These are phyloP conservation scores for Ophiostoma sp. DNA, from an alignment of 2,329 filamentous ascomycete species.

Conservation along the genomic window DNA sequence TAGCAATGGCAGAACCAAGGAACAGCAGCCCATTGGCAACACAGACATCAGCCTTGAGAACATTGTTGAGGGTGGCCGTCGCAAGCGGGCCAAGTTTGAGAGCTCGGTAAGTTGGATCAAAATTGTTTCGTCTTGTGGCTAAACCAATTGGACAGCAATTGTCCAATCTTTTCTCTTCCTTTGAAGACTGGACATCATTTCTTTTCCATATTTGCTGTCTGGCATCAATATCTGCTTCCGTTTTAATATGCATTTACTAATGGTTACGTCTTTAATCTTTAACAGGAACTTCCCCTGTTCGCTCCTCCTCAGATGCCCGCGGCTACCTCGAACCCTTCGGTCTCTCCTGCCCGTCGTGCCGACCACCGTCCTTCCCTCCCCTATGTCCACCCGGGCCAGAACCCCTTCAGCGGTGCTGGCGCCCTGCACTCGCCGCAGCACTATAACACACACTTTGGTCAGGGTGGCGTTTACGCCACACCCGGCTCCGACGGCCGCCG, in stretches of 20 bases:
- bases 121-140: slow-evolving; percentile 24
- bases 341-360: slow-evolving; percentile 83
- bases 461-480: slow-evolving; percentile 62
- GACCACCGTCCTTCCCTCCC: slow-evolving; percentile 72
- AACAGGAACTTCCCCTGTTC: slow-evolving; percentile 89
- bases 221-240: background rate
- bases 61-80: slow-evolving; percentile 93
- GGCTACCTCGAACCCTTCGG: slow-evolving; percentile 93
- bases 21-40: slow-evolving; percentile 72
- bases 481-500: slow-evolving; percentile 63
- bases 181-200: background rate
- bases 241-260: background rate
- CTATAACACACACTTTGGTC: slow-evolving; percentile 59
- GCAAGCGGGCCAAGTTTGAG: slow-evolving; percentile 92
- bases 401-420: slow-evolving; percentile 75
- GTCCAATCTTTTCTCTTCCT: background rate
- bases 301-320: slow-evolving; percentile 92
- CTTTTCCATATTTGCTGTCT: background rate
- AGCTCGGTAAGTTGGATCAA: slow-evolving; percentile 76
- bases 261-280: slow-evolving; percentile 24
- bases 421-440: slow-evolving; percentile 82
- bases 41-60: slow-evolving; percentile 98
- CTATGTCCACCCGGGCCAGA: slow-evolving; percentile 73
- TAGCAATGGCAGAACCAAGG: slow-evolving; percentile 74
- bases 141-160: slow-evolving; percentile 16